A percentile compares a stretch with the other conserved stretches of the same genome.
phyloP scores from a whole-genome alignment of 2,329 filamentous ascomycete species.

The Curvularia hawaiiensis region DNA sequence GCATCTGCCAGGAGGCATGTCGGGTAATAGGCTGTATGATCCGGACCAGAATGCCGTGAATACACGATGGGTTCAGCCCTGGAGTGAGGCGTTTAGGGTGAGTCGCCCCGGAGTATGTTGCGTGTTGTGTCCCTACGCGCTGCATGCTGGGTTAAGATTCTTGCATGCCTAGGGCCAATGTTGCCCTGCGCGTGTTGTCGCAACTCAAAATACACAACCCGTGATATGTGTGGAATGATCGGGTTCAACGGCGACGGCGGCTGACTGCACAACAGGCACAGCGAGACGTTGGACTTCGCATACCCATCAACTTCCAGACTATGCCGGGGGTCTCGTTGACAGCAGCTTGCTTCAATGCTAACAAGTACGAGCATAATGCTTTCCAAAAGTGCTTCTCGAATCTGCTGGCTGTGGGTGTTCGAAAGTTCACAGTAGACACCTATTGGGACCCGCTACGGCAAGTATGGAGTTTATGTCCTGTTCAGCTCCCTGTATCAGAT shows the following conservation, averaged over 20 bases:
- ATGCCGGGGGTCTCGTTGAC: conserved; percentile 61
- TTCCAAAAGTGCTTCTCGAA: conserved; percentile 66
- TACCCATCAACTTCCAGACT: conserved; percentile 68
- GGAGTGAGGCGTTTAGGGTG: conserved; percentile 42
- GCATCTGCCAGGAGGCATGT: conserved; percentile 27
- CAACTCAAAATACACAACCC: neutral
- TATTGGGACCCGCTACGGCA: conserved; percentile 65
- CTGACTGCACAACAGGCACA: conserved; percentile 56
- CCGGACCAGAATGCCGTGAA: conserved; percentile 37
- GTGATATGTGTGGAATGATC: neutral
- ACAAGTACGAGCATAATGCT: conserved; percentile 58
- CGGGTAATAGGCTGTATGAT: conserved; percentile 34
- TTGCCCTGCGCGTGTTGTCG: neutral
- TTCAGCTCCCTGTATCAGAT: conserved; percentile 51
- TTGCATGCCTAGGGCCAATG: neutral
- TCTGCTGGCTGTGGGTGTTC: conserved; percentile 64
- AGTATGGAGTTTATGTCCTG: conserved; percentile 67
- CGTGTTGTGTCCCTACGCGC: neutral
- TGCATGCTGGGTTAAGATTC: neutral
- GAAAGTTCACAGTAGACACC: conserved; percentile 63
- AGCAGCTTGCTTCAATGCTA: conserved; percentile 63
- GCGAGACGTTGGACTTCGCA: conserved; percentile 62
- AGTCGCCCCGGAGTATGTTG: conserved; percentile 12
- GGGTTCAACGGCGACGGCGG: neutral
- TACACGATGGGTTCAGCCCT: conserved; percentile 36